Base-by-base conservation (phyloP, 768 basidiomycete genomes). In the Naganishia vishniacii region DNA sequence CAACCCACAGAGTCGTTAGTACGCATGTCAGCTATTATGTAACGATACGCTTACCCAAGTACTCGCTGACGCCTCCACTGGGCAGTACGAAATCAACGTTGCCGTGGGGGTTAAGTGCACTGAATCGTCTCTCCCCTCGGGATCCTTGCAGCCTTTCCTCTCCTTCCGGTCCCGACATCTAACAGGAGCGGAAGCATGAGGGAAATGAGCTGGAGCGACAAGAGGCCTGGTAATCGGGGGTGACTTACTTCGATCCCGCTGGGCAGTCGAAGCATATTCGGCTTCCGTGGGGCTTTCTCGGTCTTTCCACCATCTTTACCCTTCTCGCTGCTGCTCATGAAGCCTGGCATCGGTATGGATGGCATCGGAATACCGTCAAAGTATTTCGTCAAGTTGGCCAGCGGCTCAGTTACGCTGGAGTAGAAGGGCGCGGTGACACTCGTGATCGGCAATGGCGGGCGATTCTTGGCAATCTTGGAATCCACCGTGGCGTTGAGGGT, bases 401-500 rank as follows among this genome's bases (percentile, higher is more conserved):
- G 64, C 11, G 70, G 65, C 1, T 78, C 78, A 11, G 74, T 77
- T n/a, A 80, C 76, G 5, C 71, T 73, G 3, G 76, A 68, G 59
- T 74, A 69, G 48, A 74, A 73, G 12, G 72, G 72, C 6, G 73
- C 72, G 8, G 76, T 78, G 6, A 77, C 75, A 34, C 68, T 68
- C 3, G 73, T 75, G 42, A 78, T 77, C 7, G 73, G 71, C 11
- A 76, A 66, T 4, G 76, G 73, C 48, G 69, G 70, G 0, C 71
- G 68, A 13, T 61, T 49, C 32, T 61, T 67, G 1, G 73, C 67
- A 3, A 74, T 75, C 62, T 69, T 64, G 18, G 73, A 66, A 66
- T 81, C 80, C 45, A 81, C 80, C n/a, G 78, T 75, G 0, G 80
- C 78, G 61, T 81, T 81, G 13, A 80, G 70, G 37, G 75, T 68